A percentile compares a stretch with the other conserved stretches of the same genome.
Conservation (phyloP, 2,329 filamentous ascomycete genomes). For the Pseudogymnoascus verrucosus region DNA sequence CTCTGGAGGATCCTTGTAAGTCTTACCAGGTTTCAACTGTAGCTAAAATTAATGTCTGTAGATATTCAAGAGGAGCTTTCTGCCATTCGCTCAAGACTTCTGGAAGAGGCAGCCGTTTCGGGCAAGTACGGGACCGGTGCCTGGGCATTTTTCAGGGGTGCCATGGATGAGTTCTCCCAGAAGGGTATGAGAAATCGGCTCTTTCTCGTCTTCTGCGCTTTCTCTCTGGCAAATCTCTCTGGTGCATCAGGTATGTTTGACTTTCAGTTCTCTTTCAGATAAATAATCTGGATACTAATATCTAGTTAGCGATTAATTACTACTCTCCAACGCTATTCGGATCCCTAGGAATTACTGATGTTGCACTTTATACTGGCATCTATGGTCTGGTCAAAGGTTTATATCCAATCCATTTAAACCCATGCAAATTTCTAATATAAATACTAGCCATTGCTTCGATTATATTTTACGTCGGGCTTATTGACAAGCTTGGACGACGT, state of each 20-base stretch:
- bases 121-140: constrained; percentile 14
- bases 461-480: constrained; percentile 34
- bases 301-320: constrained; percentile 33
- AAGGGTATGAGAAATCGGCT: constrained; percentile 34
- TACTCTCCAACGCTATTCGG: constrained; percentile 35
- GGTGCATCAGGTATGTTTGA: constrained; percentile 26
- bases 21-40: background rate
- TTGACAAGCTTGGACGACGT: constrained; percentile 35
- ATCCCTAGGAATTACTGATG: constrained; percentile 38
- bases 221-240: constrained; percentile 34
- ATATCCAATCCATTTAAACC: background rate
- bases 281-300: background rate
- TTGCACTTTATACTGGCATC: constrained; percentile 41
- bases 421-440: background rate
- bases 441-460: constrained; percentile 31
- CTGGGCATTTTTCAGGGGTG: constrained; percentile 21
- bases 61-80: background rate
- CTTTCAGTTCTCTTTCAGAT: background rate
- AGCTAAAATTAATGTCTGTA: background rate
- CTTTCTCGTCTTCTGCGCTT: constrained; percentile 29
- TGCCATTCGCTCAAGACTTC: background rate
- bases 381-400: constrained; percentile 38
- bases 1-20: background rate
- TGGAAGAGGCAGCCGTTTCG: background rate
- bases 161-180: constrained; percentile 17